Evolutionary conservation across 768 basidiomycete genomes (phyloP).

Genomic region (Mycena capillaripes): DNA sequence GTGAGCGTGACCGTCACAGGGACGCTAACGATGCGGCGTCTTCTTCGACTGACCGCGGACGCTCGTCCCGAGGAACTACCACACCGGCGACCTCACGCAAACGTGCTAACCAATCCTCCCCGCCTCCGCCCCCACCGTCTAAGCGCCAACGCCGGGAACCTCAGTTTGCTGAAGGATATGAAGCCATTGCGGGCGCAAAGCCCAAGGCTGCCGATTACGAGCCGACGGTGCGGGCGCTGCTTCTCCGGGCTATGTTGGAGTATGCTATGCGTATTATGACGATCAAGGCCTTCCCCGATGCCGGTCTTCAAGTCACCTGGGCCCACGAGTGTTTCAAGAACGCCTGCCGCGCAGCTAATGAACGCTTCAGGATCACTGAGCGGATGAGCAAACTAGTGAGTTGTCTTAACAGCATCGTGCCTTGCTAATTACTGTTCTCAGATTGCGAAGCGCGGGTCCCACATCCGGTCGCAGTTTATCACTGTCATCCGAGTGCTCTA

Average conservation of each 20-base stretch:
- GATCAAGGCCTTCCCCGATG: not conserved
- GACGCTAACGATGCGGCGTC: too few species aligned
- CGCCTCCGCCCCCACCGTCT: not conserved
- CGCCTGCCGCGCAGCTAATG: not conserved
- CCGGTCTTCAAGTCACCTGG: not conserved
- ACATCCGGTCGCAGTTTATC: not conserved
- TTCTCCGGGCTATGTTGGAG: not conserved
- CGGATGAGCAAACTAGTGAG: slow-evolving; percentile 1
- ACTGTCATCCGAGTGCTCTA: not conserved
- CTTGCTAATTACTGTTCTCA: not conserved
- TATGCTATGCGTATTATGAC: not conserved
- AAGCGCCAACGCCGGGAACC: not conserved
- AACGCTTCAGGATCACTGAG: not conserved
- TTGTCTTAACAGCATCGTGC: too few species aligned
- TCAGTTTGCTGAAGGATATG: not conserved
- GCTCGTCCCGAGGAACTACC: not conserved
- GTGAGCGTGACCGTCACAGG: too few species aligned
- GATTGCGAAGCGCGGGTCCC: slow-evolving; percentile 16
- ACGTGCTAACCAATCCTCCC: too few species aligned
- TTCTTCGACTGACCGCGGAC: too few species aligned
- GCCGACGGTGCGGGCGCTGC: not conserved
- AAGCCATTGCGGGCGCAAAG: not conserved
- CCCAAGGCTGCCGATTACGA: slow-evolving; percentile 12
- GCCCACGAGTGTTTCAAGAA: not conserved
- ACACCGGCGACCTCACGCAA: too few species aligned